A percentile compares a stretch with the other conserved stretches of the same genome.
phyloP scores from a whole-genome alignment of 352 stramenopile genomes.

The Paralagenidium karlingii region DNA sequence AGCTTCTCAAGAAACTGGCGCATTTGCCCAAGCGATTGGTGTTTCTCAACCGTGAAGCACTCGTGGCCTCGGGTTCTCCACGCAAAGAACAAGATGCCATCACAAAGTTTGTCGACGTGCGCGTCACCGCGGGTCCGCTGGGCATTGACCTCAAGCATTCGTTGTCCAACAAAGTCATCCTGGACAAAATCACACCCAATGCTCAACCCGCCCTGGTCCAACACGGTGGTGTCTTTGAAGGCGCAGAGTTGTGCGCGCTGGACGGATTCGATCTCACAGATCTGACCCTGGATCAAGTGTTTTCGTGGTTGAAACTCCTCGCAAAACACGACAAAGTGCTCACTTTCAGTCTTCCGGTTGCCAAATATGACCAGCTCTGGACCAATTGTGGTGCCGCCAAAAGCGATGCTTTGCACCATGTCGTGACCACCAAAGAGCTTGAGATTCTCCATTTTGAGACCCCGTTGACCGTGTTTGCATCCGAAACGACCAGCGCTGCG shows the following conservation, averaged over 20 bases:
- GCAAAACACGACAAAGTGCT: slow-evolving; percentile 31
- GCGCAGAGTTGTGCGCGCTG: slow-evolving; percentile 33
- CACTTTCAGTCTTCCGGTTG: slow-evolving; percentile 31
- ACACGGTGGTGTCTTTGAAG: slow-evolving; percentile 26
- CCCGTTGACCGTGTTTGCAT: slow-evolving; percentile 6
- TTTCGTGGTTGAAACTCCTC: slow-evolving; percentile 21
- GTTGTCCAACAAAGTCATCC: slow-evolving; percentile 21
- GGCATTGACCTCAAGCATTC: slow-evolving; percentile 38
- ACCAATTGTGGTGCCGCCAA: too few species aligned
- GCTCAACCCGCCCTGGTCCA: slow-evolving; percentile 12
- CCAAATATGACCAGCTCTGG: slow-evolving; percentile 20
- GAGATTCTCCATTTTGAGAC: slow-evolving; percentile 22
- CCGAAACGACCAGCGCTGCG: slow-evolving; percentile 1
- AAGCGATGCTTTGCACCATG: slow-evolving; percentile 2
- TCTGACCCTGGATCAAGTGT: slow-evolving; percentile 19
- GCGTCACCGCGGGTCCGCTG: slow-evolving; percentile 24
- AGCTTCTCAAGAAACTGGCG: slow-evolving; percentile 31
- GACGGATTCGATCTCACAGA: slow-evolving; percentile 28
- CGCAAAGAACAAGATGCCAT: not conserved
- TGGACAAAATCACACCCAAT: slow-evolving; percentile 15
- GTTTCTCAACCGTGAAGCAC: slow-evolving; percentile 20
- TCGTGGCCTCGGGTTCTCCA: too few species aligned
- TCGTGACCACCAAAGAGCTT: slow-evolving; percentile 10
- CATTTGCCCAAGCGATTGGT: slow-evolving; percentile 20
- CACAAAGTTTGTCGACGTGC: slow-evolving; percentile 17